phyloP scores from a whole-genome alignment of 2,329 filamentous ascomycete species.

The Diaporthe sp. region DNA sequence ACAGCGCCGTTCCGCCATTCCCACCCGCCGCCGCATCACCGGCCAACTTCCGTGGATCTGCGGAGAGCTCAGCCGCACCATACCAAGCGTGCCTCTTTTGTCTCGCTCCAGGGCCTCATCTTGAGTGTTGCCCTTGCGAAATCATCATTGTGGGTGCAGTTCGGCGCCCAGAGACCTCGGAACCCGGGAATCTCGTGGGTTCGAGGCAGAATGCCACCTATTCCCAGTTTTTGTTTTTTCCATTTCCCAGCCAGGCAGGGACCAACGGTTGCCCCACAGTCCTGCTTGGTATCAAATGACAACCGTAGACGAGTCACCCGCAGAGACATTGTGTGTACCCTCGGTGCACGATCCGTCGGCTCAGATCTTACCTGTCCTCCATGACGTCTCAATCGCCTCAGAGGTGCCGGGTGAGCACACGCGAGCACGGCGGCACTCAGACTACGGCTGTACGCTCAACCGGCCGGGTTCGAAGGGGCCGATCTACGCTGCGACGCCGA shows the following conservation, averaged over 20 bases:
- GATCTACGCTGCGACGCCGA: constrained; percentile 19
- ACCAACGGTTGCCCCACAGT: neutral
- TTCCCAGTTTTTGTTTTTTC: constrained; percentile 12
- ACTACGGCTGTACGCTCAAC: neutral
- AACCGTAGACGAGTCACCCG: neutral
- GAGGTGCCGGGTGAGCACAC: constrained; percentile 1
- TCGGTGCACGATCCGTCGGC: constrained; percentile 2
- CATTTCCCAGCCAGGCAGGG: neutral
- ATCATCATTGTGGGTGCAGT: constrained; percentile 7
- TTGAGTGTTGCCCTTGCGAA: neutral
- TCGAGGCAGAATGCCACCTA: neutral
- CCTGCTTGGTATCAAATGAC: constrained; percentile 13
- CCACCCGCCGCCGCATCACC: constrained; percentile 2
- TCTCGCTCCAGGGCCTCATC: neutral
- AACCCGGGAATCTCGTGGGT: constrained; percentile 19
- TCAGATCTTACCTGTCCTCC: neutral
- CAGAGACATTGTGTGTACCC: neutral
- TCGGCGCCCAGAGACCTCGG: neutral
- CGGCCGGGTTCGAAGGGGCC: neutral
- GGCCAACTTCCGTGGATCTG: constrained; percentile 22
- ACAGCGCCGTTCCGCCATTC: neutral
- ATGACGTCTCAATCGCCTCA: neutral
- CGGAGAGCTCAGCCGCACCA: constrained; percentile 10
- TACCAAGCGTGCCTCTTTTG: neutral
- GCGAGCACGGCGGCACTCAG: constrained; percentile 13